These are phyloP conservation scores for Trichoderma simmonsii DNA, from an alignment of 2,329 filamentous ascomycete species.

Conservation along the genomic window DNA sequence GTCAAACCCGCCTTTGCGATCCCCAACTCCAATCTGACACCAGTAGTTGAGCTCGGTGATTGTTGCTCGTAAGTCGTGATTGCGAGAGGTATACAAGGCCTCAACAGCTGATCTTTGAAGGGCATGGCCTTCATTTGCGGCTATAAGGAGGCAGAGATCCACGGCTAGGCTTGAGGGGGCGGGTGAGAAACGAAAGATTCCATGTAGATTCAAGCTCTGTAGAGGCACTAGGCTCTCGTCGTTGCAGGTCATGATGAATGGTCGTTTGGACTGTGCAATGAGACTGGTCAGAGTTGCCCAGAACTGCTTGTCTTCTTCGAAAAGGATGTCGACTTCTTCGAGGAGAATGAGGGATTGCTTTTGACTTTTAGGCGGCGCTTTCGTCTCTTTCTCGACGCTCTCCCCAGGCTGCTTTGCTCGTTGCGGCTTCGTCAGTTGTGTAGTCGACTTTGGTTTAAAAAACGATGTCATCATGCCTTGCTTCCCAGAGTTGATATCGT, in stretches of 20 bases:
- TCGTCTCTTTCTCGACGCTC: constrained; percentile 27
- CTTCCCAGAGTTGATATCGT: constrained; percentile 63
- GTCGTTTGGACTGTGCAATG: constrained; percentile 80
- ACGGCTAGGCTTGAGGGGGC: constrained; percentile 66
- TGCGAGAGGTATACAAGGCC: constrained; percentile 66
- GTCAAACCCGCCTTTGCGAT: constrained; percentile 79
- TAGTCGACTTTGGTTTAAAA: constrained; percentile 58
- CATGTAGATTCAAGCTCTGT: constrained; percentile 72
- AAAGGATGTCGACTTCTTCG: constrained; percentile 90
- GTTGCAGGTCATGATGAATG: constrained; percentile 94
- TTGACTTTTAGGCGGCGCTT: constrained; percentile 52
- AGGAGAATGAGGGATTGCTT: constrained; percentile 93
- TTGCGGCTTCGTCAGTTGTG: constrained; percentile 26
- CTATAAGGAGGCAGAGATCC: constrained; percentile 77
- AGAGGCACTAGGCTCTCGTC: constrained; percentile 80
- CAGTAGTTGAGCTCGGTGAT: constrained; percentile 88
- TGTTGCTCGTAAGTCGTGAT: constrained; percentile 72
- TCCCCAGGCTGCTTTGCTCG: constrained; percentile 24
- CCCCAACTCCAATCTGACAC: constrained; percentile 94
- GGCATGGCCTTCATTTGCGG: constrained; percentile 85
- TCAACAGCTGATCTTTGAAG: constrained; percentile 65
- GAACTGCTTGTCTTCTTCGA: constrained; percentile 93
- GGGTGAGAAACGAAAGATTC: constrained; percentile 71
- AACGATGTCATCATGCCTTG: constrained; percentile 80
- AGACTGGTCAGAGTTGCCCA: constrained; percentile 79